Evolutionary conservation across 2,329 filamentous ascomycete genomes (phyloP).

Genomic region (Fusarium nodosum): DNA sequence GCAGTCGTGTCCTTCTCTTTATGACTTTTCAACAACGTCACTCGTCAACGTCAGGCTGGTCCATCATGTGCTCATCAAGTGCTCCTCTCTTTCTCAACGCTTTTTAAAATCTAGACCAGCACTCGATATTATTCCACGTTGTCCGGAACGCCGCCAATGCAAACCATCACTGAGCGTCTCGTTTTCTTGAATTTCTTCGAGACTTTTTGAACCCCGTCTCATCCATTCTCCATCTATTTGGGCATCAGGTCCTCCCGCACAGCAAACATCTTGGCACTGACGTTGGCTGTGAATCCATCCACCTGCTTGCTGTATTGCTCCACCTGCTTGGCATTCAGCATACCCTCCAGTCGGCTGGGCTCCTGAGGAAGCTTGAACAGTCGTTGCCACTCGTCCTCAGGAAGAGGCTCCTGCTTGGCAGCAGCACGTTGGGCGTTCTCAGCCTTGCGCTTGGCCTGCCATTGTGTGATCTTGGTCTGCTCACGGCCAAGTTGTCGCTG

Average conservation of each 20-base stretch:
- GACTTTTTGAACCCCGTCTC: slow-evolving; percentile 45
- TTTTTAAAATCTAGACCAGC: slow-evolving; percentile 55
- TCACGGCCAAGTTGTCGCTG: slow-evolving; percentile 93
- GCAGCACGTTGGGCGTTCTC: slow-evolving; percentile 89
- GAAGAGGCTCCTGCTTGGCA: slow-evolving; percentile 88
- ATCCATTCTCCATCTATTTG: slow-evolving; percentile 56
- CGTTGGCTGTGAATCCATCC: slow-evolving; percentile 92
- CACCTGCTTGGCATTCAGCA: slow-evolving; percentile 95
- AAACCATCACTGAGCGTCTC: slow-evolving; percentile 55
- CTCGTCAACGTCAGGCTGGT: slow-evolving; percentile 34
- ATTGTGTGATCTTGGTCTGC: slow-evolving; percentile 95
- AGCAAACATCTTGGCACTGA: slow-evolving; percentile 98
- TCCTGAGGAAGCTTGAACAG: slow-evolving; percentile 98
- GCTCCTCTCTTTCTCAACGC: slow-evolving; percentile 52
- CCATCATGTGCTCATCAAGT: slow-evolving; percentile 48
- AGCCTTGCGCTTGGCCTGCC: slow-evolving; percentile 96
- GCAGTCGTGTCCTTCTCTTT: slow-evolving; percentile 31
- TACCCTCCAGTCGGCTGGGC: slow-evolving; percentile 90
- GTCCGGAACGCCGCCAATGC: slow-evolving; percentile 60
- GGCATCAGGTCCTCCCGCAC: slow-evolving; percentile 79
- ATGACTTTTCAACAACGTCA: slow-evolving; percentile 34
- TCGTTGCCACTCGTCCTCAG: slow-evolving; percentile 98
- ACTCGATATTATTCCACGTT: slow-evolving; percentile 56
- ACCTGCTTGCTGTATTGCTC: slow-evolving; percentile 98
- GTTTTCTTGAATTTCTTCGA: slow-evolving; percentile 48